A percentile compares a stretch with the other conserved stretches of the same genome.
Evolutionary conservation across 2,329 filamentous ascomycete genomes (phyloP).

Genomic region (Pyricularia pennisetigena): DNA sequence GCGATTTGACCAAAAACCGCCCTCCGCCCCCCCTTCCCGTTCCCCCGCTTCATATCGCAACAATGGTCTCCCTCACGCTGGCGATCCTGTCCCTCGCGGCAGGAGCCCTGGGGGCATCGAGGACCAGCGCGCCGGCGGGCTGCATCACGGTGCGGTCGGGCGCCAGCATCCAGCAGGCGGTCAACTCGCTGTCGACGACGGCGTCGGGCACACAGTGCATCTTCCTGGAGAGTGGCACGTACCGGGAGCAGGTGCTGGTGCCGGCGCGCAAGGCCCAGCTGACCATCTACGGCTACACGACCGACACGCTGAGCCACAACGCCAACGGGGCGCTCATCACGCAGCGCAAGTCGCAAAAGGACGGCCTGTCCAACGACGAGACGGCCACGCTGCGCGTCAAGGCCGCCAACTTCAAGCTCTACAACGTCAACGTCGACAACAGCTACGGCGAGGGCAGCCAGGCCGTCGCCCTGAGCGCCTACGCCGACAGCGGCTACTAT

Average conservation of each 20-base stretch:
- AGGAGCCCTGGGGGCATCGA: conserved; percentile 2
- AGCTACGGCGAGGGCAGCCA: conserved; percentile 35
- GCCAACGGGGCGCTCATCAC: conserved; percentile 48
- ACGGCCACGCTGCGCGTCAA: conserved; percentile 35
- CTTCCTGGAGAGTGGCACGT: conserved; percentile 52
- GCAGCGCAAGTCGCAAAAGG: conserved; percentile 32
- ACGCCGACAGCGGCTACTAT: conserved; percentile 35
- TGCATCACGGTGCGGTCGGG: conserved; percentile 1
- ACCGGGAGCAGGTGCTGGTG: conserved; percentile 50
- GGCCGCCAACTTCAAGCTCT: conserved; percentile 43
- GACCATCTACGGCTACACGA: conserved; percentile 44
- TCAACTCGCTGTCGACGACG: conserved; percentile 45
- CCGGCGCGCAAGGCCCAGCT: conserved; percentile 34
- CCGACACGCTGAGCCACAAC: conserved; percentile 37
- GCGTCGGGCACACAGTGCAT: conserved; percentile 43
- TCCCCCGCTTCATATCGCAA: too few relatives aligned
- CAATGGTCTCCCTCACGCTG: neutral
- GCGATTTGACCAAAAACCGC: neutral
- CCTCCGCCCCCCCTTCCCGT: too few relatives aligned
- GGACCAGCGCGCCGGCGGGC: conserved; percentile 1
- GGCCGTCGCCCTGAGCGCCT: conserved; percentile 34
- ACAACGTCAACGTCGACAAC: conserved; percentile 48
- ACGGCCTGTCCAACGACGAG: conserved; percentile 38
- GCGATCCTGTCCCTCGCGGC: conserved; percentile 2
- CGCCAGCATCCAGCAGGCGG: conserved; percentile 37